Percentiles rank a stretch among this genome's conserved stretches.
These are phyloP conservation scores for Magnusiomyces suaveolens DNA, from an alignment of 1,139 yeast genomes.

Conservation along the genomic window DNA sequence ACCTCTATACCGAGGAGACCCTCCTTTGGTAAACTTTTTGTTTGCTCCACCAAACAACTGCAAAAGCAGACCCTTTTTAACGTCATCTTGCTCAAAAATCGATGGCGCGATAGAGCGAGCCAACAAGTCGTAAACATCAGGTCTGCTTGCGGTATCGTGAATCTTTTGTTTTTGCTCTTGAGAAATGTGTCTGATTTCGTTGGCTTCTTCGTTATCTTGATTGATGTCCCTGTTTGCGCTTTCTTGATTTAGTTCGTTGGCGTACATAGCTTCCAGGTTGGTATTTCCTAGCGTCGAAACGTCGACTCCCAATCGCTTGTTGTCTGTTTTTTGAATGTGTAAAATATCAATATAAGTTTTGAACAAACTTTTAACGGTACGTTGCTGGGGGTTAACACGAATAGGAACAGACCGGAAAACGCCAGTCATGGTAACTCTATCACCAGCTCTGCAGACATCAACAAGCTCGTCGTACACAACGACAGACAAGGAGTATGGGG, in stretches of 20 bases:
- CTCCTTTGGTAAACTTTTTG: conserved; percentile 81
- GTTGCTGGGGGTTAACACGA: conserved; percentile 73
- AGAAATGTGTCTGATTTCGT: conserved; percentile 56
- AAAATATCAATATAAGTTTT: conserved; percentile 93
- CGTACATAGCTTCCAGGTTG: conserved; percentile 22
- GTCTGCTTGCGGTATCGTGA: conserved; percentile 50
- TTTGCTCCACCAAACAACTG: conserved; percentile 95
- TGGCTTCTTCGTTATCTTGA: conserved; percentile 39
- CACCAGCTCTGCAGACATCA: conserved; percentile 94
- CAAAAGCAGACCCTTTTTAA: conserved; percentile 83
- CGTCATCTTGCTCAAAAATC: conserved; percentile 91
- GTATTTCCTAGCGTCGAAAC: conserved; percentile 42
- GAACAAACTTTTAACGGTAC: conserved; percentile 74
- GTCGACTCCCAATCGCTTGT: conserved; percentile 73
- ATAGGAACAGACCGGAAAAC: conserved; percentile 90
- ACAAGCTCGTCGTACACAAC: conserved; percentile 95
- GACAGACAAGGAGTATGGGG: conserved; percentile 90
- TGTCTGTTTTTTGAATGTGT: conserved; percentile 80
- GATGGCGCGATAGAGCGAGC: conserved; percentile 93
- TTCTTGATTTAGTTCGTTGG: conserved; percentile 43
- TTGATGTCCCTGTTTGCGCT: conserved; percentile 32
- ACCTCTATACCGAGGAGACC: conserved; percentile 76
- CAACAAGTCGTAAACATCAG: conserved; percentile 77
- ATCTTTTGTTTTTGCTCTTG: conserved; percentile 62
- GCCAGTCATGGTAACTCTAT: conserved; percentile 90